Conservation (phyloP, 2,329 filamentous ascomycete genomes). For the Calonectria crousiana region DNA sequence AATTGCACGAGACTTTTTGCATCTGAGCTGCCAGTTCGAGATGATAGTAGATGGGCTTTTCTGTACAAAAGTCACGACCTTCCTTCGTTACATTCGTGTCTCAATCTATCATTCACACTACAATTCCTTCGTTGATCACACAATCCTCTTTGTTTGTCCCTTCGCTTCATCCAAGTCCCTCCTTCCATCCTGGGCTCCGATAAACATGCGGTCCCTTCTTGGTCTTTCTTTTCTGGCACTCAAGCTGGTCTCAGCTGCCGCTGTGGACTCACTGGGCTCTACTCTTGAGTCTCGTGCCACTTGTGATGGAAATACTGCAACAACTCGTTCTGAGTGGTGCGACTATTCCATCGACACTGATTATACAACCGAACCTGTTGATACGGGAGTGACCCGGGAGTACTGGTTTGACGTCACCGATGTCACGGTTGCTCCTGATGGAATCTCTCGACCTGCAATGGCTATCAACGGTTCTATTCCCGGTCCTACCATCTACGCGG, state of each 20-base stretch:
- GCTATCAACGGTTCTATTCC: constrained; percentile 70
- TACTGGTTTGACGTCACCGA: constrained; percentile 59
- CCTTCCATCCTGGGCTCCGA: neutral
- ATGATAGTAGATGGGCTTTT: neutral
- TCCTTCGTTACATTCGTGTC: neutral
- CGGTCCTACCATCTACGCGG: constrained; percentile 68
- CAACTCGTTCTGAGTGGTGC: constrained; percentile 56
- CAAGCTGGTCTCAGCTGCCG: constrained; percentile 4
- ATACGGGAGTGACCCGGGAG: constrained; percentile 64
- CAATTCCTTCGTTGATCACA: neutral
- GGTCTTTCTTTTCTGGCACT: neutral
- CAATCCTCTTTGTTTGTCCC: neutral
- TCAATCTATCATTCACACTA: neutral
- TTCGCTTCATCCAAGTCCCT: neutral
- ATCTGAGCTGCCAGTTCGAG: neutral
- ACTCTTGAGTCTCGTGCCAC: neutral
- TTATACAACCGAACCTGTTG: constrained; percentile 54
- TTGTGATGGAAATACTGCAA: constrained; percentile 43
- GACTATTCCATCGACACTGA: constrained; percentile 62
- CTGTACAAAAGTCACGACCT: neutral
- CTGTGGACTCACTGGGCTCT: neutral
- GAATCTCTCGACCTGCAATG: constrained; percentile 53
- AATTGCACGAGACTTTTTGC: neutral
- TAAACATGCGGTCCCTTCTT: constrained; percentile 14
- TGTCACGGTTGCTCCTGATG: constrained; percentile 58